Conservation (phyloP, 164 flowering plant genomes). For the Amborella trichopoda region DNA sequence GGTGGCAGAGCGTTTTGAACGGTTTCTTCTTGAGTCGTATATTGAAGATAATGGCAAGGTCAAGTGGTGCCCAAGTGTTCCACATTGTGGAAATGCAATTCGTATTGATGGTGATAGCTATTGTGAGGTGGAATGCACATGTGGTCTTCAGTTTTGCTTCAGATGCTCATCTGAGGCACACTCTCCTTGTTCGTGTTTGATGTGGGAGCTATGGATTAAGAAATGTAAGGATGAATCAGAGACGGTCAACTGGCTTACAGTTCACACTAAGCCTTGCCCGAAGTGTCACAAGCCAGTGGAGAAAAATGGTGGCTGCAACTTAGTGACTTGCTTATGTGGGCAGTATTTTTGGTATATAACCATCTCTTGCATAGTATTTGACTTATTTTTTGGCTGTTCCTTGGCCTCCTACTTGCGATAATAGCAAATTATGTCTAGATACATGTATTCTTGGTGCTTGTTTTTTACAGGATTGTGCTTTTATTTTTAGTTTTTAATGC, state of each 20-base stretch:
- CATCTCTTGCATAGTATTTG: no score
- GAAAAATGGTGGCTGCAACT: slow-evolving; percentile 88
- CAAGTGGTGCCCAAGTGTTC: slow-evolving; percentile 95
- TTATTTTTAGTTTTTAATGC: no score
- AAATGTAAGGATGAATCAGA: slow-evolving; percentile 78
- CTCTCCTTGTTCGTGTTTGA: slow-evolving; percentile 91
- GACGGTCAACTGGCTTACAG: slow-evolving; percentile 77
- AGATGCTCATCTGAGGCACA: slow-evolving; percentile 69
- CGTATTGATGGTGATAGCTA: slow-evolving; percentile 56
- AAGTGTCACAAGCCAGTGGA: slow-evolving; percentile 82
- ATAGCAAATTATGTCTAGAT: no score
- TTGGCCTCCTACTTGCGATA: no score
- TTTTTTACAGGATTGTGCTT: no score
- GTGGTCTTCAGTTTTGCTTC: slow-evolving; percentile 81
- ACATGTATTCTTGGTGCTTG: no score
- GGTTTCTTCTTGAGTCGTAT: slow-evolving; percentile 73
- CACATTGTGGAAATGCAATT: slow-evolving; percentile 94
- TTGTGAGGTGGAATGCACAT: slow-evolving; percentile 82
- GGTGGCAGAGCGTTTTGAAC: slow-evolving; percentile 71
- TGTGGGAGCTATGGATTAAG: slow-evolving; percentile 86
- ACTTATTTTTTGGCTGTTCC: no score
- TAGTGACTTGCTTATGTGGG: slow-evolving; percentile 64
- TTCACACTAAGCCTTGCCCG: slow-evolving; percentile 76
- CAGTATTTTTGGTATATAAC: slow-evolving; percentile 82
- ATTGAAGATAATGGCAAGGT: slow-evolving; percentile 76